Percentiles rank a stretch among this genome's conserved stretches.
These are phyloP conservation scores for Zygoascus ofunaensis DNA, from an alignment of 805 yeast species.

Conservation along the genomic window DNA sequence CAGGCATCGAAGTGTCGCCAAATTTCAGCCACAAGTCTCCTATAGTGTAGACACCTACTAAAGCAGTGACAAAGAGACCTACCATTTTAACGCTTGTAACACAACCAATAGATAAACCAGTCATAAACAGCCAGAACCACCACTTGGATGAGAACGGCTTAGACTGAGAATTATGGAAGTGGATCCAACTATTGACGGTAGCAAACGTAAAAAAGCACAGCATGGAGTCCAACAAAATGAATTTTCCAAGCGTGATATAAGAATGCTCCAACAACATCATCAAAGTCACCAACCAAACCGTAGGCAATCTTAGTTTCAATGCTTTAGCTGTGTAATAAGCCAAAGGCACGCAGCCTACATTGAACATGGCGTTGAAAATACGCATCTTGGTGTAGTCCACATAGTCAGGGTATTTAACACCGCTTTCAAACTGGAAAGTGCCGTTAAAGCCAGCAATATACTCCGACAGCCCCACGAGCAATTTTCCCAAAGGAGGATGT, in stretches of 20 bases:
- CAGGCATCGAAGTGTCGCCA: conserved; percentile 44
- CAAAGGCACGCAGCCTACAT: conserved; percentile 76
- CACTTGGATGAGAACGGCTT: conserved; percentile 68
- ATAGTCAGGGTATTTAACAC: conserved; percentile 63
- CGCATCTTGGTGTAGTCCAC: conserved; percentile 78
- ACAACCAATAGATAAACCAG: conserved; percentile 84
- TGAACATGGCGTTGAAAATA: conserved; percentile 74
- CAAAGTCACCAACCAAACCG: conserved; percentile 70
- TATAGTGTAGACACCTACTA: conserved; percentile 84
- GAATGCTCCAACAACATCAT: conserved; percentile 71
- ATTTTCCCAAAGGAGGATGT: conserved; percentile 94
- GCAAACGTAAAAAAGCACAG: conserved; percentile 79
- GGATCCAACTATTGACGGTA: conserved; percentile 63
- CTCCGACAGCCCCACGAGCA: conserved; percentile 83
- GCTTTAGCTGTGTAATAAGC: conserved; percentile 75
- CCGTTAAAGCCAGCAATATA: conserved; percentile 83
- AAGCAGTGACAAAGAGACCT: conserved; percentile 79
- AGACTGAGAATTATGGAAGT: conserved; percentile 53
- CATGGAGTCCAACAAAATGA: conserved; percentile 87
- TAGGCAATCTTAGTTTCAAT: conserved; percentile 59
- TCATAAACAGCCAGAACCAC: conserved; percentile 87
- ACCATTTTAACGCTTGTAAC: conserved; percentile 94
- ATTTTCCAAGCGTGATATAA: conserved; percentile 76
- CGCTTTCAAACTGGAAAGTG: conserved; percentile 80
- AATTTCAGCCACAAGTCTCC: conserved; percentile 79